These are phyloP conservation scores for Globisporangium radiosum DNA, from an alignment of 352 stramenopile species.

Conservation along the genomic window DNA sequence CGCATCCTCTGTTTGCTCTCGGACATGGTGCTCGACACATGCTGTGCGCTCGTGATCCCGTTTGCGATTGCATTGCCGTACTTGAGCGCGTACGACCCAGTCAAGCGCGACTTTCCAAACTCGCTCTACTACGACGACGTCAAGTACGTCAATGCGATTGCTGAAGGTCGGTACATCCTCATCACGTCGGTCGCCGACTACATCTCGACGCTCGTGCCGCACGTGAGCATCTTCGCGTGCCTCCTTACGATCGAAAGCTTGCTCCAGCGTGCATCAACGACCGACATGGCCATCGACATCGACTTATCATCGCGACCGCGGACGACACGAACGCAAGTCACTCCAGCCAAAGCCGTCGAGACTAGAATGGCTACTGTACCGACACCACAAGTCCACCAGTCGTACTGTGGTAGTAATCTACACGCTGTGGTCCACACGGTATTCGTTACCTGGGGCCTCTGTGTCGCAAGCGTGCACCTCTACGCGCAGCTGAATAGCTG, in stretches of 20 bases:
- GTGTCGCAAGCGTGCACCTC: neutral
- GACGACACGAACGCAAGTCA: too few species aligned
- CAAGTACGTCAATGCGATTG: slow-evolving; percentile 5
- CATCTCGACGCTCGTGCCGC: slow-evolving; percentile 29
- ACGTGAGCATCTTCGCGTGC: neutral
- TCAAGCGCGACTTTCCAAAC: neutral
- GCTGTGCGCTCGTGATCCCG: slow-evolving; percentile 16
- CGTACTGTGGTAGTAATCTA: neutral
- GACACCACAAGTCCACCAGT: too few species aligned
- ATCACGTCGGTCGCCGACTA: slow-evolving; percentile 36
- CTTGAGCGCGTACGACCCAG: slow-evolving; percentile 2
- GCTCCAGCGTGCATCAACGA: neutral
- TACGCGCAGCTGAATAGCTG: neutral
- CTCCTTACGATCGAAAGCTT: slow-evolving; percentile 3
- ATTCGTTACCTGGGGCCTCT: neutral
- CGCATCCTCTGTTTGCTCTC: slow-evolving; percentile 12
- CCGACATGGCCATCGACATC: too few species aligned
- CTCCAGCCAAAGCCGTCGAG: too few species aligned
- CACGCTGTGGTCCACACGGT: neutral
- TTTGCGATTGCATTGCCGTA: slow-evolving; percentile 13
- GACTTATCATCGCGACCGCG: too few species aligned
- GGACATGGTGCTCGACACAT: slow-evolving; percentile 15
- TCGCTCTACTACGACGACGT: slow-evolving; percentile 3
- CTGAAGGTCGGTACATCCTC: slow-evolving; percentile 13
- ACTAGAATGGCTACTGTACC: too few species aligned